Evolutionary conservation across 2,329 filamentous ascomycete genomes (phyloP), one percentile per base, ranked within the genome.

Genomic region (Diaporthe nobilis): DNA sequence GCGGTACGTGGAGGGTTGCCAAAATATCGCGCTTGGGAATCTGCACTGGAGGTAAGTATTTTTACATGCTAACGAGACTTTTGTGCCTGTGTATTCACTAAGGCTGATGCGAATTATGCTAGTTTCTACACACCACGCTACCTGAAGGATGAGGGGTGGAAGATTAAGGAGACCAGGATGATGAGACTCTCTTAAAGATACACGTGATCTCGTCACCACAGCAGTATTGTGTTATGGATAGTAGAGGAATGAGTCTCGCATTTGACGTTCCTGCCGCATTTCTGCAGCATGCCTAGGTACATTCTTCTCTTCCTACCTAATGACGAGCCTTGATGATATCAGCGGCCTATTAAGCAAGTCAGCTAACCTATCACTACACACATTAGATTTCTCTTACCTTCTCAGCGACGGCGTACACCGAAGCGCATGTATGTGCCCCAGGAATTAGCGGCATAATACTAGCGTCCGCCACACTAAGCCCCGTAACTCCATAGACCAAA

Each of bases 391-490:
- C 5, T 44, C n/a, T 28, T 20, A 44, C 58, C 58, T 63, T 63
- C n/a, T 63, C 58, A 10, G 58, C 37, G 8, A 75, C 61, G 8
- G 74, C 71, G 22, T 73, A 76, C 37, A 76, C 74, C 4, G 55
- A 55, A 9, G 65, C 44, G 39, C 68, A 63, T 0, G 71, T 73
- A 17, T 76, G 58, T 17, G 70, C 71, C n/a, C 74, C 65, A 5
- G 71, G 60, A 12, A 61, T 61, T 0, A 73, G 39, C 25, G 74
- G 74, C 47, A 76, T 67, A 5, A 76, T 25, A 34, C 71, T 76
- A 8, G 74, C 44, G 44, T 76, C 74, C 20, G 70, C 74, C 4
- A 74, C 37, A 20, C 55, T 73, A 3, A 76, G 28, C 20, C 61
- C 71, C 20, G 44, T 55, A 22, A 76, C 71, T 28, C 58, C 22